Evolutionary conservation across 2,329 filamentous ascomycete species (phyloP).

Genomic region (Pseudocercospora cruenta): DNA sequence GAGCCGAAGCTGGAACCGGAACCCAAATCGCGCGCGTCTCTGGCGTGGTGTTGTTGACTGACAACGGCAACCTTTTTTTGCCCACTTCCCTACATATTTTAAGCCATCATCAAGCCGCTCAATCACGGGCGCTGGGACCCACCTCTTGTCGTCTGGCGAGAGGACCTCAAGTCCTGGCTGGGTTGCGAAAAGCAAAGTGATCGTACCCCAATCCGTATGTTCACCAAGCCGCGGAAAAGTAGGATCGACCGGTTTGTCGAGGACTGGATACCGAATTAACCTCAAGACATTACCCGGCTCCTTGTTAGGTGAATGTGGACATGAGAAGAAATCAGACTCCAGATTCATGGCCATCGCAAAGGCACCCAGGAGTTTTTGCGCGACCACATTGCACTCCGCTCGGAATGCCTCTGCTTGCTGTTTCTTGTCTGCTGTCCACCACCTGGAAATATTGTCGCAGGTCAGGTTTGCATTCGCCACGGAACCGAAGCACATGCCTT

Average conservation of each 20-base stretch:
- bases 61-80: background rate
- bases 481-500: constrained; percentile 9
- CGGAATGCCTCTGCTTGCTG: constrained; percentile 5
- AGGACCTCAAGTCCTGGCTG: constrained; percentile 5
- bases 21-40: too few species aligned
- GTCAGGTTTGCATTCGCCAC: background rate
- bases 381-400: background rate
- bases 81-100: background rate
- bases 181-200: constrained; percentile 2
- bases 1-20: too few species aligned
- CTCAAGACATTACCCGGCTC: constrained; percentile 8
- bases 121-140: background rate
- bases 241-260: constrained; percentile 4
- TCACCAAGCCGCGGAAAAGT: constrained; percentile 6
- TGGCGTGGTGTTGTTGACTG: too few species aligned
- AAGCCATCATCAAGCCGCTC: background rate
- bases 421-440: constrained; percentile 1
- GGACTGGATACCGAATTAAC: constrained; percentile 1
- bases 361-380: background rate
- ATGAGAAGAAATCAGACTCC: background rate
- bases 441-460: constrained; percentile 2
- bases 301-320: background rate
- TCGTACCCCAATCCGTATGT: constrained; percentile 6
- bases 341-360: constrained; percentile 8
- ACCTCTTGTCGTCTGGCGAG: background rate